phyloP scores from a whole-genome alignment of 768 basidiomycete species.

The Trametes cubensis region DNA sequence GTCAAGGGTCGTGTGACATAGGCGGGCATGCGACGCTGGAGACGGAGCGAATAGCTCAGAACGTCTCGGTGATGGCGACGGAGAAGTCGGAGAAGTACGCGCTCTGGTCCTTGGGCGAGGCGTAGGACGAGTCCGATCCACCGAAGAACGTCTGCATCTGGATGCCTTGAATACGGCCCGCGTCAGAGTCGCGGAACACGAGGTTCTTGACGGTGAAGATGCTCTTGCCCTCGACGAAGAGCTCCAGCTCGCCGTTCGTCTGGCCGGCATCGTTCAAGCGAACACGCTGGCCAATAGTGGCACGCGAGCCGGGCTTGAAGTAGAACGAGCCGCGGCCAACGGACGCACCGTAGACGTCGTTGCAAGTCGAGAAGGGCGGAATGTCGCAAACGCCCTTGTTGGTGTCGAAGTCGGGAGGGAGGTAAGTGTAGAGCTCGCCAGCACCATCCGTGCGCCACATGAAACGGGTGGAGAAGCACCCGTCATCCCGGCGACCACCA shows the following conservation, averaged over 20 bases:
- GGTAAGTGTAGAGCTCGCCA: slow-evolving; percentile 50
- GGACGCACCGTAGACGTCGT: slow-evolving; percentile 65
- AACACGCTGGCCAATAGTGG: slow-evolving; percentile 68
- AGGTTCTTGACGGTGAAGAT: slow-evolving; percentile 61
- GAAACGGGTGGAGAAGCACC: slow-evolving; percentile 70
- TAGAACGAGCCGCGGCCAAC: slow-evolving; percentile 70
- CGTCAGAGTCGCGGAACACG: slow-evolving; percentile 50
- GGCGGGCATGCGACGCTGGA: not conserved
- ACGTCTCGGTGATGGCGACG: slow-evolving; percentile 55
- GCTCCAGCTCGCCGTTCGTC: slow-evolving; percentile 71
- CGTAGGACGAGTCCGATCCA: slow-evolving; percentile 52
- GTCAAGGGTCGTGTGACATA: slow-evolving; percentile 6
- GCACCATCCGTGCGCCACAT: slow-evolving; percentile 63
- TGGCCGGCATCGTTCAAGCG: slow-evolving; percentile 71
- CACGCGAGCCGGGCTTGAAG: slow-evolving; percentile 68
- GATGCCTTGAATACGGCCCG: slow-evolving; percentile 63
- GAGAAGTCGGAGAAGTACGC: slow-evolving; percentile 74
- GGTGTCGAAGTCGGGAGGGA: slow-evolving; percentile 46
- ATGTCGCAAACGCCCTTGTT: slow-evolving; percentile 56
- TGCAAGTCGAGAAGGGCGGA: slow-evolving; percentile 53
- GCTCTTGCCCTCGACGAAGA: slow-evolving; percentile 67
- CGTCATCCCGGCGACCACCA: slow-evolving; percentile 62
- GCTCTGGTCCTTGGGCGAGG: slow-evolving; percentile 62
- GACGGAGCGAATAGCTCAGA: slow-evolving; percentile 33
- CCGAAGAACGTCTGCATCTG: slow-evolving; percentile 84